These are phyloP conservation scores for Fusarium nisikadoi DNA, from an alignment of 2,329 filamentous ascomycete genomes.

Conservation along the genomic window DNA sequence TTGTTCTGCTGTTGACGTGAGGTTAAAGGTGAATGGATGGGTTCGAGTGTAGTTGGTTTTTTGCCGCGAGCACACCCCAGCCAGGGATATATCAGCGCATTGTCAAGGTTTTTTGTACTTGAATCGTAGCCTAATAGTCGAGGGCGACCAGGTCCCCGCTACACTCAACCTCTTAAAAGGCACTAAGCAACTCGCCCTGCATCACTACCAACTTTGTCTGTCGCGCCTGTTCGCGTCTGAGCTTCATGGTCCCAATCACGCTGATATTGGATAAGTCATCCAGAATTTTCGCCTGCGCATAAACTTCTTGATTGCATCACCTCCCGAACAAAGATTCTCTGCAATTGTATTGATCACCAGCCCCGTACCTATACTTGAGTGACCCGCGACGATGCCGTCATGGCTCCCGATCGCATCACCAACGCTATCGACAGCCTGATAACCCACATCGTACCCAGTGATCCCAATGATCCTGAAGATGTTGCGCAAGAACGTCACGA, in stretches of 20 bases:
- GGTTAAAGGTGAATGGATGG: conserved; percentile 42
- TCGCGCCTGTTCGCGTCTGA: conserved; percentile 45
- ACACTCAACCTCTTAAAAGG: conserved; percentile 29
- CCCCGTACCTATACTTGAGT: conserved; percentile 4
- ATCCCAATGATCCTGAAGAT: conserved; percentile 74
- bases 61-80: conserved; percentile 47
- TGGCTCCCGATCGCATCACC: conserved; percentile 75
- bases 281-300: background rate
- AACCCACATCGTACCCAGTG: conserved; percentile 75
- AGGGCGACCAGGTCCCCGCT: conserved; percentile 22
- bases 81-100: conserved; percentile 31
- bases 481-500: conserved; percentile 75
- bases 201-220: conserved; percentile 34
- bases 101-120: conserved; percentile 44
- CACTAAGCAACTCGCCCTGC: conserved; percentile 32
- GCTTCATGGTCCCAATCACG: conserved; percentile 14
- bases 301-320: background rate
- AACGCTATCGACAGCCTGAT: conserved; percentile 84
- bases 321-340: background rate
- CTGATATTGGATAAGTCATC: conserved; percentile 1
- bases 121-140: rapidly evolving
- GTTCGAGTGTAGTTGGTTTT: conserved; percentile 51
- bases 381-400: conserved; percentile 60
- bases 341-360: background rate
- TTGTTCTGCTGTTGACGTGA: conserved; percentile 42